A percentile compares a stretch with the other conserved stretches of the same genome.
phyloP scores from a whole-genome alignment of 768 basidiomycete genomes.

The Russula compacta region DNA sequence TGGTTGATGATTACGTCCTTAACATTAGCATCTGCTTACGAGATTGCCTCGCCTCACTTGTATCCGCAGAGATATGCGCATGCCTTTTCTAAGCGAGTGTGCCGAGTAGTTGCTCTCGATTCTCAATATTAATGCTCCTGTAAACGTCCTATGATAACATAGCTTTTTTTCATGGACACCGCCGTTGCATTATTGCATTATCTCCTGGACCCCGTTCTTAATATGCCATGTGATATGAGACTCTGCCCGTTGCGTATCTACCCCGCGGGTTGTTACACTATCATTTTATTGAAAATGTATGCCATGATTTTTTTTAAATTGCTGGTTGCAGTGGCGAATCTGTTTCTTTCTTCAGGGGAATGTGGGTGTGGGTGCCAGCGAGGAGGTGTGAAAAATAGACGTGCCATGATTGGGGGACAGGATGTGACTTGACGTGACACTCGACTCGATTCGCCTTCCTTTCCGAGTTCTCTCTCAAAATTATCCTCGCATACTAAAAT shows the following conservation, averaged over 20 bases:
- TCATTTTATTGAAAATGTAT: neutral
- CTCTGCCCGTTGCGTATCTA: neutral
- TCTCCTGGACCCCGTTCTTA: neutral
- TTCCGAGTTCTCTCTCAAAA: constrained; percentile 32
- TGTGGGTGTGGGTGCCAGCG: no score
- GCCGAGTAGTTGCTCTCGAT: neutral
- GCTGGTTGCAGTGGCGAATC: neutral
- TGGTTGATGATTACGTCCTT: constrained; percentile 10
- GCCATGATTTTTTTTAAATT: no score
- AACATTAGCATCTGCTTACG: neutral
- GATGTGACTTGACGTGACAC: constrained; percentile 35
- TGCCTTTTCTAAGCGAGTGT: constrained; percentile 47
- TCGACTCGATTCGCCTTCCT: constrained; percentile 25
- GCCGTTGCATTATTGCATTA: neutral
- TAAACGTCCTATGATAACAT: constrained; percentile 2
- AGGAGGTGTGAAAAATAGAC: neutral
- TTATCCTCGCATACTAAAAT: constrained; percentile 45
- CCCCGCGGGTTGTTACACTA: neutral
- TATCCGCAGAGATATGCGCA: constrained; percentile 55
- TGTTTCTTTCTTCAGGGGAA: no score
- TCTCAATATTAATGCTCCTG: neutral
- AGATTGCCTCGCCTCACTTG: neutral
- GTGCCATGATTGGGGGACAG: neutral
- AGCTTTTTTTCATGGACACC: neutral
- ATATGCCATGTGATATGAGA: neutral